These are phyloP conservation scores for Capronia americana DNA, from an alignment of 2,329 filamentous ascomycete genomes.

Conservation along the genomic window DNA sequence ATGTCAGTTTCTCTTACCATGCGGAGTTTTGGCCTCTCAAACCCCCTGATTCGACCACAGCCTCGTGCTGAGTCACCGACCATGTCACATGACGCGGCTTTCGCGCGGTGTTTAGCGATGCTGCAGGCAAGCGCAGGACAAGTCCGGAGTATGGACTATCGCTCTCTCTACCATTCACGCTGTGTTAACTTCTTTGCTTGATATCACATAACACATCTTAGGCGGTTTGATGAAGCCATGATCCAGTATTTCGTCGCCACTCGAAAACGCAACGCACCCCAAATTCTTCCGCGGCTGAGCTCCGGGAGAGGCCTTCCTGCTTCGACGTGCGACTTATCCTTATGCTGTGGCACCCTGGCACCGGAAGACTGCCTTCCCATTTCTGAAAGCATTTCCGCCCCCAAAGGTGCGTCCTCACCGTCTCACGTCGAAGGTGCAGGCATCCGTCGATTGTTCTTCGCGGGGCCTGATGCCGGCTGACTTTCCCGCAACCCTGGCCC, in stretches of 20 bases:
- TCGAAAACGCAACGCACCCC: not conserved
- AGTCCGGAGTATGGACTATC: not conserved
- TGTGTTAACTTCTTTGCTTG: not conserved
- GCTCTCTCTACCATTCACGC: not conserved
- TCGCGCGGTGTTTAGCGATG: not conserved
- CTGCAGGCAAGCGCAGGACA: not conserved
- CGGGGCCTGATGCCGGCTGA: not conserved
- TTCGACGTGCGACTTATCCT: not conserved
- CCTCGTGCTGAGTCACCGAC: not conserved
- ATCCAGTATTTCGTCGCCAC: not conserved
- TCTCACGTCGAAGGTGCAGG: not conserved
- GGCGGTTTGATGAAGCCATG: not conserved
- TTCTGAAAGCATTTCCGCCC: not conserved
- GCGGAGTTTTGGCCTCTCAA: not conserved
- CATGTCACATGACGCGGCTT: not conserved
- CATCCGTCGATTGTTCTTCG: not conserved
- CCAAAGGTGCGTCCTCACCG: not conserved
- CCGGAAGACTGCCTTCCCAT: not conserved
- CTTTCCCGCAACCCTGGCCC: not conserved
- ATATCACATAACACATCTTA: not conserved
- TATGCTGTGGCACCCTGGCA: not conserved
- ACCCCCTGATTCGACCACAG: not conserved
- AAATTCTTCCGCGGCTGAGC: not conserved
- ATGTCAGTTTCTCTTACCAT: not conserved
- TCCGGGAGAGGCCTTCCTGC: not conserved